phyloP scores from a whole-genome alignment of 2,329 filamentous ascomycete species.

The Beauveria scarabaeidicola region DNA sequence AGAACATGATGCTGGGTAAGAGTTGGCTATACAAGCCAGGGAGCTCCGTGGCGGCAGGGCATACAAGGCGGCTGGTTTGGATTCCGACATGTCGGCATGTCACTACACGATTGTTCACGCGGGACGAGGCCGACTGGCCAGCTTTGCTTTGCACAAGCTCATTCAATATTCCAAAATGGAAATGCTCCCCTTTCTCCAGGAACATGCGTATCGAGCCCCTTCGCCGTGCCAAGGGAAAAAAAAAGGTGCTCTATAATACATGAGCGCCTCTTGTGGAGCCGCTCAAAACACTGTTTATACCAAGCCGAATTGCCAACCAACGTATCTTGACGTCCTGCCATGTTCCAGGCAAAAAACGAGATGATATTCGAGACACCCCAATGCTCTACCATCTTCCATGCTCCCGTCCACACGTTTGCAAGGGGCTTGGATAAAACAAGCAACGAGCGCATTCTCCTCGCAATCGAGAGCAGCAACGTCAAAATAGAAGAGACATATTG shows the following conservation, averaged over 20 bases:
- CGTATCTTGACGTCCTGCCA: slow-evolving; percentile 3
- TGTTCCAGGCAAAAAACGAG: slow-evolving; percentile 14
- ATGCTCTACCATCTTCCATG: neutral
- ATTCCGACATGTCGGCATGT: too few relatives aligned
- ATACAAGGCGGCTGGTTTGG: too few relatives aligned
- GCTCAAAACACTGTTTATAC: neutral
- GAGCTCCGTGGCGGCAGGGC: too few relatives aligned
- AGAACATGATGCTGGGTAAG: too few relatives aligned
- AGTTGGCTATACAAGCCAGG: too few relatives aligned
- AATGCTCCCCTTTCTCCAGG: neutral
- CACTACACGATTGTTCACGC: neutral
- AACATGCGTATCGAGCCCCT: neutral
- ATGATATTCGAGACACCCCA: slow-evolving; percentile 1
- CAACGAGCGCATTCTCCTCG: neutral
- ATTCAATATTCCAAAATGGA: neutral
- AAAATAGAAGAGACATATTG: neutral
- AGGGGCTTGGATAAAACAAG: neutral
- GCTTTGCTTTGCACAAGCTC: neutral
- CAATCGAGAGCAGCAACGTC: neutral
- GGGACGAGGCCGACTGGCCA: too few relatives aligned
- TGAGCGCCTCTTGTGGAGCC: neutral
- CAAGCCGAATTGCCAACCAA: neutral
- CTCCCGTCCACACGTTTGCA: neutral
- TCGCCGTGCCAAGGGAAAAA: neutral
- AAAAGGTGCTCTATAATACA: slow-evolving; percentile 5